These are phyloP conservation scores for Populus hybrid DNA, from an alignment of 441 rosid species.

Conservation along the genomic window DNA sequence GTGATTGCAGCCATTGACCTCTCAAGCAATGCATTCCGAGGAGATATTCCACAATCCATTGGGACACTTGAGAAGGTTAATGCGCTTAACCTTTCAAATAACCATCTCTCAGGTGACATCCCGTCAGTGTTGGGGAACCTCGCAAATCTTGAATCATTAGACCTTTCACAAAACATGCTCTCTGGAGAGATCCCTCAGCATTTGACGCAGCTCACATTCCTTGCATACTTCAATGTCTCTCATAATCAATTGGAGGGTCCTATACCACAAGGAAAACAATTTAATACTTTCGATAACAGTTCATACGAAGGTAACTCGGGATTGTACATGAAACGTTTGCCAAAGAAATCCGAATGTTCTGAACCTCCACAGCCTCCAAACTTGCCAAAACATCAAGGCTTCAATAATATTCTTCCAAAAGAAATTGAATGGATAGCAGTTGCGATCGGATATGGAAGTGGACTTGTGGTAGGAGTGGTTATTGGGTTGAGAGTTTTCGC, in stretches of 20 bases:
- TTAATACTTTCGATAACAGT: slow-evolving; percentile 15
- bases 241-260: slow-evolving; percentile 30
- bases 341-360: neutral
- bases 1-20: slow-evolving; percentile 20
- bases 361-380: neutral
- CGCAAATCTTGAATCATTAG: slow-evolving; percentile 23
- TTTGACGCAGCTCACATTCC: slow-evolving; percentile 21
- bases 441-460: slow-evolving; percentile 20
- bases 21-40: slow-evolving; percentile 27
- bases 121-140: slow-evolving; percentile 24
- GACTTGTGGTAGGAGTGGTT: slow-evolving; percentile 15
- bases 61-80: slow-evolving; percentile 23
- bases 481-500: slow-evolving; percentile 9
- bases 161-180: slow-evolving; percentile 35
- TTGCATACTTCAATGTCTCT: slow-evolving; percentile 20
- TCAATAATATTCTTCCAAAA: neutral
- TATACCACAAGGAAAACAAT: slow-evolving; percentile 34
- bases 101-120: slow-evolving; percentile 21
- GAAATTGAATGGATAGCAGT: slow-evolving; percentile 8
- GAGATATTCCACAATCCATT: slow-evolving; percentile 27
- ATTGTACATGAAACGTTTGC: slow-evolving; percentile 15
- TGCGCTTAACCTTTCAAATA: slow-evolving; percentile 36
- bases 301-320: slow-evolving; percentile 20
- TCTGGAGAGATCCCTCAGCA: slow-evolving; percentile 32
- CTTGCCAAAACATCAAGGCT: neutral